Percentiles rank a stretch among this genome's conserved stretches.
Conservation (phyloP, 2,329 filamentous ascomycete species). For the Trichoderma semiorbis region DNA sequence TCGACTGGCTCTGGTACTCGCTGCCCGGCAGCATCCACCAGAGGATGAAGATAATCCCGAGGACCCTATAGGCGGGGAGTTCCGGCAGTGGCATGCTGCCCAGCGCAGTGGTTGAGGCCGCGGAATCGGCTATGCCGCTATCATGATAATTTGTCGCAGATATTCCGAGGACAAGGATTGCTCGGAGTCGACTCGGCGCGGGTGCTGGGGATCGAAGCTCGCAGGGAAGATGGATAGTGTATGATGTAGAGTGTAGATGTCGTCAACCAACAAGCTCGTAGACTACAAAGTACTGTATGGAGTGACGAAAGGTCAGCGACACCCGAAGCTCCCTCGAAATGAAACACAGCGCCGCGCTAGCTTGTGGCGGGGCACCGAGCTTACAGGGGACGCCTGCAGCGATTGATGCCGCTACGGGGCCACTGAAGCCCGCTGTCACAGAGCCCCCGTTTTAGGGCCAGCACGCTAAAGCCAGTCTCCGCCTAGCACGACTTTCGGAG, state of each 20-base stretch:
- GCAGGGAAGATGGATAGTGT: neutral
- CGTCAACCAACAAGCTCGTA: neutral
- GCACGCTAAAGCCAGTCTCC: neutral
- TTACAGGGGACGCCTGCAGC: neutral
- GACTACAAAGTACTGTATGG: neutral
- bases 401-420: constrained; percentile 2
- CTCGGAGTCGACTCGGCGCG: neutral
- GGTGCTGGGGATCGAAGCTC: neutral
- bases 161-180: neutral
- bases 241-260: neutral
- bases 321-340: neutral
- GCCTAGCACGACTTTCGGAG: neutral
- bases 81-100: constrained; percentile 46
- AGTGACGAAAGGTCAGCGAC: constrained; percentile 1
- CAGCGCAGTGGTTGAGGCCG: constrained; percentile 17
- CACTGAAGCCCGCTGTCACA: neutral
- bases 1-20: constrained; percentile 33
- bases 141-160: constrained; percentile 18
- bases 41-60: constrained; percentile 36
- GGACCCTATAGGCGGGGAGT: constrained; percentile 35
- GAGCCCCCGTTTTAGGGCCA: neutral
- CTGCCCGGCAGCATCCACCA: constrained; percentile 39
- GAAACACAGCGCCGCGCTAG: neutral
- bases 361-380: neutral
- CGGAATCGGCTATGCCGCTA: constrained; percentile 15